Conservation (phyloP, 495 filamentous ascomycete species). For the Neurospora sp. region DNA sequence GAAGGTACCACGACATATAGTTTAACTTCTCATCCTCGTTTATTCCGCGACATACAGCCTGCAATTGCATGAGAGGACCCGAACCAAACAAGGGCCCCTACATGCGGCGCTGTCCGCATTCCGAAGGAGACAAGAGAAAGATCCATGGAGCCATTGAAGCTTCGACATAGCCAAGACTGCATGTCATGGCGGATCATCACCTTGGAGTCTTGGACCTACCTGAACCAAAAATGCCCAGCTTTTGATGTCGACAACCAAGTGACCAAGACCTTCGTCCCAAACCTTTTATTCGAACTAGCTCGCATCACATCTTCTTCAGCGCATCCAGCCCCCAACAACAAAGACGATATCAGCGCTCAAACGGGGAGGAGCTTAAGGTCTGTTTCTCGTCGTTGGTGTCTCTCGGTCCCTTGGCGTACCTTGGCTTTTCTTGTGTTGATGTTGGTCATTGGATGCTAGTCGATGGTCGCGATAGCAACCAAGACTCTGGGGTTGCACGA, state of each 20-base stretch:
- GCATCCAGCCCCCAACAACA: not conserved
- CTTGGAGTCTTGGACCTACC: not conserved
- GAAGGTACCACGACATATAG: not conserved
- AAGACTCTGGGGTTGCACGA: not conserved
- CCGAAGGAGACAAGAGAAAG: not conserved
- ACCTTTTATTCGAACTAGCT: not conserved
- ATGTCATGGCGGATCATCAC: not conserved
- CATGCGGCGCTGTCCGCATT: not conserved
- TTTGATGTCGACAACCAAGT: not conserved
- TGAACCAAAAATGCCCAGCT: not conserved
- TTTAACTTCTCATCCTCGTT: not conserved
- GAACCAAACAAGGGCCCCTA: not conserved
- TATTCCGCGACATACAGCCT: not conserved
- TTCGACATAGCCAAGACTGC: not conserved
- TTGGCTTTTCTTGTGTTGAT: not conserved
- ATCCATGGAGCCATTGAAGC: not conserved
- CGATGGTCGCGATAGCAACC: not conserved
- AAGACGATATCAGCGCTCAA: not conserved
- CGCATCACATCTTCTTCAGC: not conserved
- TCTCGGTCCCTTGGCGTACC: not conserved
- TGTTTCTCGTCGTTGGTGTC: not conserved
- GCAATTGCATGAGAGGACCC: not conserved
- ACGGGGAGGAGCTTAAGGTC: not conserved
- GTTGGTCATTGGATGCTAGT: not conserved
- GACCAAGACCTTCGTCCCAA: not conserved